Base-by-base conservation (phyloP, 2,329 filamentous ascomycete species). In the Lecanicillium sp. region DNA sequence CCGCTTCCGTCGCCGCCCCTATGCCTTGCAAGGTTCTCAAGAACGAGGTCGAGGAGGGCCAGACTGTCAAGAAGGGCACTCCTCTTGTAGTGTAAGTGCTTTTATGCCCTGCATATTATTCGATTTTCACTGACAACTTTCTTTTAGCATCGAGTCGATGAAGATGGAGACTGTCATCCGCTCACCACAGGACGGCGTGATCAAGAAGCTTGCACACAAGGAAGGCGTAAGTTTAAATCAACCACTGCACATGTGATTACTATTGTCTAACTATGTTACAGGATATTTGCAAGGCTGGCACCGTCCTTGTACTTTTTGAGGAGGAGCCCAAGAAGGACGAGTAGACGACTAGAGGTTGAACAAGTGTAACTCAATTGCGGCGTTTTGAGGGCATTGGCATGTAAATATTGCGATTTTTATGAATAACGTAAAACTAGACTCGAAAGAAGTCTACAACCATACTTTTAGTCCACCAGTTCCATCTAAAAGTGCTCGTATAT, bases 11-110 rank as follows among this genome's bases (percentile, higher is more conserved):
- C 2, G 72, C 86, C 17, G 87, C 92, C 17, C 92, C 92, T 0
- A 98, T 98, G 92, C 92, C 92, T 2, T 97, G 92, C 65, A 97
- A 97, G 66, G 83, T 98, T 18, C 65, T 98, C 45, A 79, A 87
- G 48, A 92, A 96, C 34, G 86, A 95, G 60, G 87, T 96, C 0
- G 65, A 72, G 19, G 87, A 87, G 50, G 92, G 92, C 0, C 79
- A 94, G 46, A 64, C 62, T 33, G 92, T 98, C 13, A 79, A 80
- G 56, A 94, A 90, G 65, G 89, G 90, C 33, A 80, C 90, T 41
- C 79, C 87, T 6, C 66, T 98, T 42, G 86, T 97, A 11, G 88
- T 97, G 66, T 81, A 60, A 71, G 77, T 69, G 8, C 5, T 4
- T 29, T 20, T 33, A 13, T 34, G 10, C 17, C 11, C 29, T 32